Evolutionary conservation across 2,329 filamentous ascomycete genomes (phyloP), one percentile per base, ranked within the genome.

Genomic region (Aspergillus glaucus): DNA sequence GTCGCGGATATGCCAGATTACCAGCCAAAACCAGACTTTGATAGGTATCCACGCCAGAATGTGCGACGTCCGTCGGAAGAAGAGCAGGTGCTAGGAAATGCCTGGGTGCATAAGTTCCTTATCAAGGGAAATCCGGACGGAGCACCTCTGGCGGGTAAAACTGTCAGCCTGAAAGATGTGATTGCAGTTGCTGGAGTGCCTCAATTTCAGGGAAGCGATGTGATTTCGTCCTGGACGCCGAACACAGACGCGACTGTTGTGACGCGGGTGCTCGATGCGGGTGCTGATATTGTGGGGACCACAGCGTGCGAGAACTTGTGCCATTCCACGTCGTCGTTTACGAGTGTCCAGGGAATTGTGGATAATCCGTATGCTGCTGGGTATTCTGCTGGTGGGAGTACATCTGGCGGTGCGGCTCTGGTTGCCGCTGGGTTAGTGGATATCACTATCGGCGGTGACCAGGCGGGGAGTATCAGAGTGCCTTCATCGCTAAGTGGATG

Each of bases 221-320:
- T 73, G 12, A 75, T 73, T 50, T 68, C 59, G 1, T 67, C 71
- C 0, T 81, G 78, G 77, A 75, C 69, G 0, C 76, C 78, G 0
- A 67, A 62, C 4, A 75, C 75, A 2, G 79, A 81, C 58, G 78
- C 79, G 0, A 79, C 76, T 0, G 72, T 80, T 1, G 75, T 80
- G 19, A 75, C 71, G 0, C 63, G 79, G 12, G 62, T 74, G 0
- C 60, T 81, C 3, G 72, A 78, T 14, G 75, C 75, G 2, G 78
- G 78, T 0, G 78, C 71, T 0, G 59, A 72, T 40, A 74, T 81
- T 14, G 65, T 72, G 6, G 74, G 79, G 9, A 79, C 76, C 1
- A 68, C 75, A 1, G 71, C 71, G 0, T 81, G 79, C 49, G 79
- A 81, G 51, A 78, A 79, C 54, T 74, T 76, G 43, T 80, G 75